A percentile compares a stretch with the other conserved stretches of the same genome.
These are phyloP conservation scores for Ambrosiella xylebori DNA, from an alignment of 2,329 filamentous ascomycete genomes.

Conservation along the genomic window DNA sequence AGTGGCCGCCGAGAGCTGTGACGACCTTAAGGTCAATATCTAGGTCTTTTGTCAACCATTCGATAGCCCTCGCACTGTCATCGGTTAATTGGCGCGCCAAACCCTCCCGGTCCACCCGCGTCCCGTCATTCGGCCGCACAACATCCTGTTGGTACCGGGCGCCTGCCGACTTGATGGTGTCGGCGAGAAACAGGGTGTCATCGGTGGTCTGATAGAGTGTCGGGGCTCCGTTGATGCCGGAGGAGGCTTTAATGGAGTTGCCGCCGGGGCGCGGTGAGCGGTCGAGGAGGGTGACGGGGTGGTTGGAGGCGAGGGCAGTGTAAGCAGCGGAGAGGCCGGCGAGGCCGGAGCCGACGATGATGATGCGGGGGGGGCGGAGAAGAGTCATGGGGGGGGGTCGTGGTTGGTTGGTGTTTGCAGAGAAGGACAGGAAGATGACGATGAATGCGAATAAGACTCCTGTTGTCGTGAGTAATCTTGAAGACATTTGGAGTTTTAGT, in stretches of 20 bases:
- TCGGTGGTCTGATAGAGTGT: constrained; percentile 36
- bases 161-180: constrained; percentile 42
- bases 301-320: constrained; percentile 33
- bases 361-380: constrained; percentile 23
- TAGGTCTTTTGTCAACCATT: constrained; percentile 39
- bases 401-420: neutral
- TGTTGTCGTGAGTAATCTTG: neutral
- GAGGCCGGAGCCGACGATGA: constrained; percentile 48
- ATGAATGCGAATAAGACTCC: neutral
- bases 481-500: too few species aligned
- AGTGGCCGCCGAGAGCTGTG: constrained; percentile 42
- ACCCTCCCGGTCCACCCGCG: constrained; percentile 21
- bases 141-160: constrained; percentile 18
- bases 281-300: constrained; percentile 40
- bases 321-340: constrained; percentile 44
- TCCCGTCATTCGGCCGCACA: constrained; percentile 14
- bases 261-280: constrained; percentile 42
- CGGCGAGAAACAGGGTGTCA: constrained; percentile 28
- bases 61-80: constrained; percentile 30
- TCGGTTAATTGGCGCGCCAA: constrained; percentile 33
- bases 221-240: constrained; percentile 45
- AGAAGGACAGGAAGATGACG: neutral
- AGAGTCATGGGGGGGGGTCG: neutral
- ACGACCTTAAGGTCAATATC: constrained; percentile 42
- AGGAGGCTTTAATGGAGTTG: constrained; percentile 50